Conservation (phyloP, 2,329 filamentous ascomycete genomes). For the Fusarium sp. region DNA sequence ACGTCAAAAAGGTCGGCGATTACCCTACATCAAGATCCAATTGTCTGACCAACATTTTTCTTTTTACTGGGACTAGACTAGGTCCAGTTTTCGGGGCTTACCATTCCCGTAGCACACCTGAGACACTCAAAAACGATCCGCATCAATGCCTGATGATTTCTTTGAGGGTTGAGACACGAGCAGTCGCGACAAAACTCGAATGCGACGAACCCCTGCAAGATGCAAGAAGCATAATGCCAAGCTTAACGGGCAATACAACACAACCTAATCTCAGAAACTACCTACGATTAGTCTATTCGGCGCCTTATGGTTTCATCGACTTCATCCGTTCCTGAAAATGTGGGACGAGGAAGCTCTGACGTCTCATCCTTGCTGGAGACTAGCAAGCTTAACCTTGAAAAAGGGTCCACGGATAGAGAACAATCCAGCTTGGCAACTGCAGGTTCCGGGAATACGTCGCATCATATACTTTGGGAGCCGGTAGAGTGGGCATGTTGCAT, state of each 20-base stretch:
- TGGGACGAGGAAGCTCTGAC: slow-evolving; percentile 4
- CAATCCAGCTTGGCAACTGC: slow-evolving; percentile 19
- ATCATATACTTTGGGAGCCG: not conserved
- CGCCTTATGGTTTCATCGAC: not conserved
- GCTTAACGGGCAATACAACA: slow-evolving; percentile 2
- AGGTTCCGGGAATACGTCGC: not conserved
- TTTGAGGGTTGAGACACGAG: slow-evolving; percentile 9
- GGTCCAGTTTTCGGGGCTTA: not conserved
- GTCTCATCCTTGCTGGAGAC: slow-evolving; percentile 6
- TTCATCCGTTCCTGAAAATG: not conserved
- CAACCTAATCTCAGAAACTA: not conserved
- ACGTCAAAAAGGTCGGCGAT: not conserved
- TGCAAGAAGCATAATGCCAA: slow-evolving; percentile 28
- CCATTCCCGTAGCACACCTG: slow-evolving; percentile 17
- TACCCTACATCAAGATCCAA: not conserved
- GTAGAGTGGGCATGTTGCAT: not conserved
- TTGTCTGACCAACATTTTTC: not conserved
- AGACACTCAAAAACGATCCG: slow-evolving; percentile 6
- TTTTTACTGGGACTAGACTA: not conserved
- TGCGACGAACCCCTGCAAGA: slow-evolving; percentile 19
- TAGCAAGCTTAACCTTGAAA: not conserved
- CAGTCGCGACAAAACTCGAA: slow-evolving; percentile 2
- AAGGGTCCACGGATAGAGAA: slow-evolving; percentile 11
- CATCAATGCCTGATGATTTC: slow-evolving; percentile 18
- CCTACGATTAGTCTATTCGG: not conserved